Percentiles rank a stretch among this genome's conserved stretches.
Conservation (phyloP, 2,329 filamentous ascomycete genomes). For the Fusarium mundagurra region DNA sequence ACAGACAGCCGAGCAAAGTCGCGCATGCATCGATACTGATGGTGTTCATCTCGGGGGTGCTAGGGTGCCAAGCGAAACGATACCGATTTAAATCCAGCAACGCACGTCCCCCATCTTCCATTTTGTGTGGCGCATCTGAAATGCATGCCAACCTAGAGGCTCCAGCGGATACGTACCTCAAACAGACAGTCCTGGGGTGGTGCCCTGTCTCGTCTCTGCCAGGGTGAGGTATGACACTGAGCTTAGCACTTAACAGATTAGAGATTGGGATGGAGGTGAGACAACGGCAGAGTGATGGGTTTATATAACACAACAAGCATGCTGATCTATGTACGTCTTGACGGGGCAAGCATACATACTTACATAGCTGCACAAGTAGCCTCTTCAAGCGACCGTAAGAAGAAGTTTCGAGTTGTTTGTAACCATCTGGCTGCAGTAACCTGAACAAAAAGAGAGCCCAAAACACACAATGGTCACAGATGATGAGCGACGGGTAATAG, state of each 20-base stretch:
- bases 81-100: slow-evolving; percentile 35
- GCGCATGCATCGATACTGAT: slow-evolving; percentile 23
- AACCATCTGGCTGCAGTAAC: not conserved
- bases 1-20: slow-evolving; percentile 22
- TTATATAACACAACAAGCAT: slow-evolving; percentile 8
- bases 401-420: not conserved
- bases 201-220: slow-evolving; percentile 1
- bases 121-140: slow-evolving; percentile 30
- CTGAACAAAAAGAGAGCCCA: not conserved
- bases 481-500: not conserved
- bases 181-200: not conserved
- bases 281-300: slow-evolving; percentile 19
- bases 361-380: not conserved
- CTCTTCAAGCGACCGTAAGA: not conserved
- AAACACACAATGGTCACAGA: not conserved
- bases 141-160: slow-evolving; percentile 27
- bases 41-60: slow-evolving; percentile 32
- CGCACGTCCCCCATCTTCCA: slow-evolving; percentile 25
- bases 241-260: slow-evolving; percentile 9
- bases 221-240: slow-evolving; percentile 19
- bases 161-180: slow-evolving; percentile 21
- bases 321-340: not conserved
- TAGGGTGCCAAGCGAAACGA: slow-evolving; percentile 36
- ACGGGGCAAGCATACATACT: not conserved
- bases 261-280: slow-evolving; percentile 14